phyloP scores from a whole-genome alignment of 352 stramenopile genomes.

The Phytophthora rubi region DNA sequence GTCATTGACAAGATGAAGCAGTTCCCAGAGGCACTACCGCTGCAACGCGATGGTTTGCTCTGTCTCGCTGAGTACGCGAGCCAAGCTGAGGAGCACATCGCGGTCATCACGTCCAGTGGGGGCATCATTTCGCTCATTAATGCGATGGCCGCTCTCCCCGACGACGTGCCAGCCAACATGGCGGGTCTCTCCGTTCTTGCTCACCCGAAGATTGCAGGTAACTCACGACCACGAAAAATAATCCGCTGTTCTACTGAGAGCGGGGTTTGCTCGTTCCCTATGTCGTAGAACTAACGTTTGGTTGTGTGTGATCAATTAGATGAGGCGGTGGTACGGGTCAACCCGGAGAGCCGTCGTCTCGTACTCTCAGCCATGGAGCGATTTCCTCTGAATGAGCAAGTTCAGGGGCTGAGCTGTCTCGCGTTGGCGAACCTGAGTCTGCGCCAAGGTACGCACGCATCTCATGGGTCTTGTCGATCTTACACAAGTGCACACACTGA shows the following conservation, averaged over 20 bases:
- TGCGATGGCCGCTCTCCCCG: slow-evolving; percentile 54
- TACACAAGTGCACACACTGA: no score
- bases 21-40: slow-evolving; percentile 36
- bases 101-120: slow-evolving; percentile 45
- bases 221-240: no score
- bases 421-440: slow-evolving; percentile 66
- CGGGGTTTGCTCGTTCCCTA: no score
- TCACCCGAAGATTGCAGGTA: slow-evolving; percentile 58
- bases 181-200: slow-evolving; percentile 59
- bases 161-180: slow-evolving; percentile 58
- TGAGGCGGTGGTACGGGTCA: slow-evolving; percentile 54
- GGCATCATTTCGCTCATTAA: slow-evolving; percentile 55
- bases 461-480: background rate
- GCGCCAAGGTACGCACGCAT: slow-evolving; percentile 43
- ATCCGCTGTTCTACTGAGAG: no score
- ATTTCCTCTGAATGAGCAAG: slow-evolving; percentile 63
- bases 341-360: slow-evolving; percentile 55
- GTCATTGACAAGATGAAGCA: slow-evolving; percentile 57
- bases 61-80: slow-evolving; percentile 49
- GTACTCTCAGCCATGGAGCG: slow-evolving; percentile 66
- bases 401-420: slow-evolving; percentile 60
- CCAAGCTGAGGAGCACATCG: slow-evolving; percentile 33
- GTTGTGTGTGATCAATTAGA: slow-evolving; percentile 23
- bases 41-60: slow-evolving; percentile 60
- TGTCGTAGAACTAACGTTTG: slow-evolving; percentile 4